These are phyloP conservation scores for Cryoendolithus antarcticus DNA, from an alignment of 2,329 filamentous ascomycete genomes.

Conservation along the genomic window DNA sequence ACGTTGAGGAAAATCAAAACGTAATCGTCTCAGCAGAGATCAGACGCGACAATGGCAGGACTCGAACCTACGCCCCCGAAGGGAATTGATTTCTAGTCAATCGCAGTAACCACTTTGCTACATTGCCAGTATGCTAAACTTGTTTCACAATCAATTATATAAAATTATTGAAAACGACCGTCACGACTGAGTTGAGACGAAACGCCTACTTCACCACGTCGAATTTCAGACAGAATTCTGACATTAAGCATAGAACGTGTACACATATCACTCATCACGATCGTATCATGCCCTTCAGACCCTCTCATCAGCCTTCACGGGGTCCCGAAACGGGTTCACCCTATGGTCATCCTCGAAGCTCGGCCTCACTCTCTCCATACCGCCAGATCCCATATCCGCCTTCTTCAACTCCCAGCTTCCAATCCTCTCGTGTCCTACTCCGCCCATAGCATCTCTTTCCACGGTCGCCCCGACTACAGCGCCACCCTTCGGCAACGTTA, in stretches of 20 bases:
- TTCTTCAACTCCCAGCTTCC: slow-evolving; percentile 46
- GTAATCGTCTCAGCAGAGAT: no score
- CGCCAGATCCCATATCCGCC: slow-evolving; percentile 16
- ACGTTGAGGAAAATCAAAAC: not conserved
- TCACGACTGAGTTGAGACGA: not conserved
- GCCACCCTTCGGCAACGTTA: slow-evolving; percentile 34
- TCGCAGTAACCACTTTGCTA: slow-evolving; percentile 11
- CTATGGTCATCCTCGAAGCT: slow-evolving; percentile 36
- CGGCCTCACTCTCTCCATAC: slow-evolving; percentile 21
- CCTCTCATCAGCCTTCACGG: slow-evolving; percentile 36
- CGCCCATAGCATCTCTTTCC: slow-evolving; percentile 19
- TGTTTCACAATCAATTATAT: not conserved
- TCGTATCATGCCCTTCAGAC: slow-evolving; percentile 23
- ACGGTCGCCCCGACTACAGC: slow-evolving; percentile 9
- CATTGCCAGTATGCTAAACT: slow-evolving; percentile 2
- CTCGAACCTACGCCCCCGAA: slow-evolving; percentile 10
- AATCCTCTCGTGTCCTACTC: slow-evolving; percentile 36
- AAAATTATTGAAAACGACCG: not conserved
- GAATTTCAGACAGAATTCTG: no score
- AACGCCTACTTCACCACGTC: not conserved
- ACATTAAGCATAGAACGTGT: no score
- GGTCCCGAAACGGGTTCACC: slow-evolving; percentile 27
- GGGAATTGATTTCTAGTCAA: slow-evolving; percentile 11
- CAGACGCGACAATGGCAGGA: slow-evolving; percentile 7
- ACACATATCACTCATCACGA: not conserved